Percentiles rank a stretch among this genome's conserved stretches.
Conservation (phyloP, 1,284 basidiomycete genomes). For the Mixia osmundae region DNA sequence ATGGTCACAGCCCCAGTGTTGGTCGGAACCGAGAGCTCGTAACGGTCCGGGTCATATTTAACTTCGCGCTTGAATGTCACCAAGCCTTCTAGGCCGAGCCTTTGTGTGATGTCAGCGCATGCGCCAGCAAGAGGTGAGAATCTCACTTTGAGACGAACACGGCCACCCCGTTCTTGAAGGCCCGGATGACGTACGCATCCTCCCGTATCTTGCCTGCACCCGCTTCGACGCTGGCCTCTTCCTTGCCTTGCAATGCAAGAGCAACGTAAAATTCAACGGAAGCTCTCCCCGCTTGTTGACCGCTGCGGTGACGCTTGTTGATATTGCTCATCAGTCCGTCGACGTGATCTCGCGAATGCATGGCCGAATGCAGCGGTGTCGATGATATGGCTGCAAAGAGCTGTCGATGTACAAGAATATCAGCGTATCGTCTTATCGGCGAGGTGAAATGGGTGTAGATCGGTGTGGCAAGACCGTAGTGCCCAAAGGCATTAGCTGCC, state of each 20-base stretch:
- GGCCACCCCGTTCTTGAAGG: conserved; percentile 81
- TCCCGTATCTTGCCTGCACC: conserved; percentile 35
- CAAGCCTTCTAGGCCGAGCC: conserved; percentile 77
- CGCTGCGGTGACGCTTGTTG: conserved; percentile 80
- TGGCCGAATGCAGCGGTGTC: conserved; percentile 51
- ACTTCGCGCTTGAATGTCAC: conserved; percentile 77
- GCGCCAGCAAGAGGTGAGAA: neutral
- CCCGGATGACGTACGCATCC: conserved; percentile 83
- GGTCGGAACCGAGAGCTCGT: conserved; percentile 48
- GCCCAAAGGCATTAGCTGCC: conserved; percentile 71
- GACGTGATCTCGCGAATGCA: conserved; percentile 74
- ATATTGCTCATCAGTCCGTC: conserved; percentile 69
- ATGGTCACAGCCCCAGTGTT: conserved; percentile 30
- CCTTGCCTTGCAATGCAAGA: conserved; percentile 40
- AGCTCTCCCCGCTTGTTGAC: conserved; percentile 87
- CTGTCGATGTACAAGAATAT: conserved; percentile 86
- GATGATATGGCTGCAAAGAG: conserved; percentile 74
- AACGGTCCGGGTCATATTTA: conserved; percentile 75
- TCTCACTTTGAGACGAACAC: conserved; percentile 84
- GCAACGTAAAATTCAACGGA: conserved; percentile 96
- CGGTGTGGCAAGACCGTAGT: conserved; percentile 84
- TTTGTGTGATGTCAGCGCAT: conserved; percentile 20
- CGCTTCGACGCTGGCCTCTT: conserved; percentile 34
- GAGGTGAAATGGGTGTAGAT: conserved; percentile 99
- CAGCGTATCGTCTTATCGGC: conserved; percentile 78